Percentiles rank a stretch among this genome's conserved stretches.
These are phyloP conservation scores for Pyrus bretschneideri DNA, from an alignment of 306 rosid genomes.

Conservation along the genomic window DNA sequence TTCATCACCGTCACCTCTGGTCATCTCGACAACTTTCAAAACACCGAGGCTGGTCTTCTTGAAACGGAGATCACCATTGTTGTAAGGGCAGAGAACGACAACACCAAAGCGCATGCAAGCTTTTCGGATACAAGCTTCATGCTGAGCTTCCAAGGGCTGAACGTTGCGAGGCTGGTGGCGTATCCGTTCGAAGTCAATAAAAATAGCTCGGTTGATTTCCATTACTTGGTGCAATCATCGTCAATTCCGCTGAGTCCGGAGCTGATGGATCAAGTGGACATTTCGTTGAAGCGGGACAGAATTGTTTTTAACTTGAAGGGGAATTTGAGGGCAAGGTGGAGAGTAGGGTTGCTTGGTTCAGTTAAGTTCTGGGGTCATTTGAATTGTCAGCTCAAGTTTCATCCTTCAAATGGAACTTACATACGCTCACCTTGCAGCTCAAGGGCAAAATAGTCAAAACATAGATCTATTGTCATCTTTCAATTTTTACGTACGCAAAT, in stretches of 20 bases:
- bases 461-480: neutral
- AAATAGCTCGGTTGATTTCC: slow-evolving; percentile 28
- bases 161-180: slow-evolving; percentile 42
- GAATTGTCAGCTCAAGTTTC: slow-evolving; percentile 59
- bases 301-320: slow-evolving; percentile 53
- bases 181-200: slow-evolving; percentile 40
- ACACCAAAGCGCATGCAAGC: slow-evolving; percentile 58
- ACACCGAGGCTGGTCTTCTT: slow-evolving; percentile 43
- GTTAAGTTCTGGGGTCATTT: slow-evolving; percentile 45
- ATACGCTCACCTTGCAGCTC: slow-evolving; percentile 50
- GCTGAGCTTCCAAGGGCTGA: slow-evolving; percentile 41
- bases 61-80: slow-evolving; percentile 39
- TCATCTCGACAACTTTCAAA: slow-evolving; percentile 35
- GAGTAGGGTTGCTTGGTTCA: slow-evolving; percentile 55
- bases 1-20: slow-evolving; percentile 43
- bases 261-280: slow-evolving; percentile 38
- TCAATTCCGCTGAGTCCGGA: slow-evolving; percentile 46
- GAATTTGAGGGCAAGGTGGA: slow-evolving; percentile 47
- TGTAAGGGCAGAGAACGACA: slow-evolving; percentile 64
- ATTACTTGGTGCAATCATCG: slow-evolving; percentile 36
- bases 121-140: slow-evolving; percentile 46
- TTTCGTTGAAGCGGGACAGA: slow-evolving; percentile 36
- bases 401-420: slow-evolving; percentile 48
- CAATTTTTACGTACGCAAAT: neutral
- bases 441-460: slow-evolving; percentile 32